These are phyloP conservation scores for Termitomyces heimii DNA, from an alignment of 768 basidiomycete species.

Conservation along the genomic window DNA sequence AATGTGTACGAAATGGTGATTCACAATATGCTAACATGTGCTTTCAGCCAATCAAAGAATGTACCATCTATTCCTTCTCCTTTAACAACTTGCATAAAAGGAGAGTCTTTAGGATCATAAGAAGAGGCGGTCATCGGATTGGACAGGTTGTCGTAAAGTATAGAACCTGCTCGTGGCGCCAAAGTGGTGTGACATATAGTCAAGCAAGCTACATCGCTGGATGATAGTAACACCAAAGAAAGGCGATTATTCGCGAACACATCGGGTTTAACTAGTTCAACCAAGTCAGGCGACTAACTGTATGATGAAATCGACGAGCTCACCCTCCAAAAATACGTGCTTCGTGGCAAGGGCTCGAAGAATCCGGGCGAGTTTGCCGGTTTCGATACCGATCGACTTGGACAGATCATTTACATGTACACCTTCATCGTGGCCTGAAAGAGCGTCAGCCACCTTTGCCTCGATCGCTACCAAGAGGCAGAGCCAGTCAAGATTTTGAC, in stretches of 20 bases:
- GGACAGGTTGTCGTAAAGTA: conserved; percentile 8
- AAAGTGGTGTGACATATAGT: conserved; percentile 13
- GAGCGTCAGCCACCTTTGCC: conserved; percentile 22
- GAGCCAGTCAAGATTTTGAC: conserved; percentile 14
- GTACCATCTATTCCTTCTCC: conserved; percentile 5
- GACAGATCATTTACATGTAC: conserved; percentile 15
- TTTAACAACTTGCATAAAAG: conserved; percentile 12
- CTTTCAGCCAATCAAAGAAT: conserved; percentile 1
- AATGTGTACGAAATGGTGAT: background rate
- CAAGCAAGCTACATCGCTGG: conserved; percentile 18
- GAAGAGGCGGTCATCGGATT: conserved; percentile 13
- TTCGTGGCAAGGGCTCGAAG: conserved; percentile 25
- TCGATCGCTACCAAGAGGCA: conserved; percentile 16
- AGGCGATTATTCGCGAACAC: conserved; percentile 38
- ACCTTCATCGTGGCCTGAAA: conserved; percentile 21
- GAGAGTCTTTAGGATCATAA: conserved; percentile 8
- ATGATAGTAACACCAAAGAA: conserved; percentile 24
- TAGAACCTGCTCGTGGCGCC: background rate
- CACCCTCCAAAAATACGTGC: conserved; percentile 32
- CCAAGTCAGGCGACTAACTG: background rate
- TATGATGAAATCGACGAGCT: background rate
- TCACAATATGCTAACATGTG: background rate
- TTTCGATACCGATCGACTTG: conserved; percentile 13
- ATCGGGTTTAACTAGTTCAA: conserved; percentile 23
- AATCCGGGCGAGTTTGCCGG: conserved; percentile 24